Evolutionary conservation across 176 grass and related monocot species (phyloP).

Genomic region (Eremochloa ophiuroides): DNA sequence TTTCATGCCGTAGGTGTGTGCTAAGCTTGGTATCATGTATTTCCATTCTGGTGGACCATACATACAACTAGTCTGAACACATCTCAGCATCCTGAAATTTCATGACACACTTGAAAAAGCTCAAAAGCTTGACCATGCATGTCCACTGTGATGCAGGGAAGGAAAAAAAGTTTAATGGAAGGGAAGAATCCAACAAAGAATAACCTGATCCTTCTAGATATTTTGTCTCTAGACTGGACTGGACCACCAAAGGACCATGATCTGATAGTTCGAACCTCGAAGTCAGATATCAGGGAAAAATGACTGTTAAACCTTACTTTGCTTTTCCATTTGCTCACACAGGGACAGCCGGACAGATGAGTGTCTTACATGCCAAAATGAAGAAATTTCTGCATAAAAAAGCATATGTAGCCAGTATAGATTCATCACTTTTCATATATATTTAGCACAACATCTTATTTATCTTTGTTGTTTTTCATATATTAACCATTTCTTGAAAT

Average conservation of each 20-base stretch:
- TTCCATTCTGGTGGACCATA: background rate
- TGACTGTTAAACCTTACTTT: background rate
- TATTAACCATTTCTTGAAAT: too few relatives aligned
- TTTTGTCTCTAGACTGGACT: too few relatives aligned
- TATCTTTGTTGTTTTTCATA: background rate
- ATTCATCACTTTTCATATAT: background rate
- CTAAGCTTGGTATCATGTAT: background rate
- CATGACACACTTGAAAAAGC: background rate
- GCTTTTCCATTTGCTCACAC: background rate
- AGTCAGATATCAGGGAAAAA: background rate
- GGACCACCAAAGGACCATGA: background rate
- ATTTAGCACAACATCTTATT: background rate
- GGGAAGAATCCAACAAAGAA: background rate
- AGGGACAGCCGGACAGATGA: background rate
- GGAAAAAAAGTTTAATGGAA: background rate
- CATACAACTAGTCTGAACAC: background rate
- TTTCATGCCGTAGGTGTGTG: background rate
- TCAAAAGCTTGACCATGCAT: too few relatives aligned
- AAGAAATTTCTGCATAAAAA: background rate
- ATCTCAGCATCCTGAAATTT: background rate
- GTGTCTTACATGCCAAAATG: background rate
- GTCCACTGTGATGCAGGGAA: too few relatives aligned
- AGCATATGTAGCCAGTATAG: background rate
- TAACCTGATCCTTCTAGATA: background rate
- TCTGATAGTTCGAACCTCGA: background rate